phyloP scores from a whole-genome alignment of 2,329 filamentous ascomycete genomes.

The Aspergillus caelatus region DNA sequence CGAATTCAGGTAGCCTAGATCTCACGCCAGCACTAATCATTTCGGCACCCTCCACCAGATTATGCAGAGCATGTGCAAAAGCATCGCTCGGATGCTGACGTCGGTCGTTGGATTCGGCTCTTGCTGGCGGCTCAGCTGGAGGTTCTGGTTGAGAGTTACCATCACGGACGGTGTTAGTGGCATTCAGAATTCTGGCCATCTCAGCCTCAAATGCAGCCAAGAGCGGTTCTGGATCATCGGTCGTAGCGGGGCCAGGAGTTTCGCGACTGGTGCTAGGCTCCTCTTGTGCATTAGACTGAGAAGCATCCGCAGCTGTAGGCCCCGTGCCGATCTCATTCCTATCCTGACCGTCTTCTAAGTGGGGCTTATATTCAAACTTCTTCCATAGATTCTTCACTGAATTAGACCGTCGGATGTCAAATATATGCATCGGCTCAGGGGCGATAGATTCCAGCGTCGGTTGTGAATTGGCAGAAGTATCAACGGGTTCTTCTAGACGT shows the following conservation, averaged over 20 bases:
- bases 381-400: conserved; percentile 45
- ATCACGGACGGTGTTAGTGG: conserved; percentile 17
- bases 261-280: conserved; percentile 14
- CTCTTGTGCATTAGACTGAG: conserved; percentile 11
- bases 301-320: conserved; percentile 1
- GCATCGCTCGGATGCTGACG: conserved; percentile 31
- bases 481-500: conserved; percentile 47
- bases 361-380: conserved; percentile 28
- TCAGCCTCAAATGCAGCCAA: conserved; percentile 45
- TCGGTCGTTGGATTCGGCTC: conserved; percentile 15
- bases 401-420: conserved; percentile 48
- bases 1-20: conserved; percentile 40
- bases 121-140: conserved; percentile 15
- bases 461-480: conserved; percentile 3
- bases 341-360: neutral
- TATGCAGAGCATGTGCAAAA: conserved; percentile 37
- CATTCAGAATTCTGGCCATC: conserved; percentile 38
- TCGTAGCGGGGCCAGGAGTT: conserved; percentile 15
- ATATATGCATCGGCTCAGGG: conserved; percentile 44
- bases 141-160: conserved; percentile 15
- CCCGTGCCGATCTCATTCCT: conserved; percentile 1
- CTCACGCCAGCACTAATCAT: conserved; percentile 40
- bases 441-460: neutral
- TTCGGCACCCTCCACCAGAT: conserved; percentile 38
- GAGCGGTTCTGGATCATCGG: conserved; percentile 33